phyloP scores from a whole-genome alignment of 352 stramenopile genomes.

The Elongisporangium anandrum region DNA sequence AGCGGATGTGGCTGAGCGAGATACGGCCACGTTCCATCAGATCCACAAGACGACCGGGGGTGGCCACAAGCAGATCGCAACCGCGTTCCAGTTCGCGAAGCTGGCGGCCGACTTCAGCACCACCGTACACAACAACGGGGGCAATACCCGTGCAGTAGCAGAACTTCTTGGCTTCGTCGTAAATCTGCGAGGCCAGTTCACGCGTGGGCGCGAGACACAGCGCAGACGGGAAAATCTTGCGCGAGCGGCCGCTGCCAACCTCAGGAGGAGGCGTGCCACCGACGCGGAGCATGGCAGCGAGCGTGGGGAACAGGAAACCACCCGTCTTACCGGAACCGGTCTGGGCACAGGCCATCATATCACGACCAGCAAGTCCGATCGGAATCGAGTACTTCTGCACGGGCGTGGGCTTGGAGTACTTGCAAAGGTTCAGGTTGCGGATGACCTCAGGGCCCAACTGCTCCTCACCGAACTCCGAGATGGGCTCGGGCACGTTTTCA shows the following conservation, averaged over 20 bases:
- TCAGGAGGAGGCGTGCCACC: constrained; percentile 51
- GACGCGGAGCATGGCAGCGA: constrained; percentile 93
- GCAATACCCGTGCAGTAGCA: constrained; percentile 95
- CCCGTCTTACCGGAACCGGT: constrained; percentile 97
- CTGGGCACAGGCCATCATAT: constrained; percentile 99
- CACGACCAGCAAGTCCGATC: constrained; percentile 90
- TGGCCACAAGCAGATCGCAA: constrained; percentile 97
- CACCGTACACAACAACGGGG: constrained; percentile 95
- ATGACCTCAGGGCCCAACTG: constrained; percentile 91
- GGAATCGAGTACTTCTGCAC: constrained; percentile 99
- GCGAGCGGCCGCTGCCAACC: constrained; percentile 46
- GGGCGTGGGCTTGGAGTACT: constrained; percentile 96
- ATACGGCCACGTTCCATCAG: constrained; percentile 94
- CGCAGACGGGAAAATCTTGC: constrained; percentile 89
- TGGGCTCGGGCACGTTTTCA: constrained; percentile 91
- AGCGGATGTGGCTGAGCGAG: constrained; percentile 86
- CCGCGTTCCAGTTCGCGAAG: constrained; percentile 84
- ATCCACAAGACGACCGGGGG: constrained; percentile 96
- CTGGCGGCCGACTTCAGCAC: constrained; percentile 88
- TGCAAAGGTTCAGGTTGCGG: constrained; percentile 89
- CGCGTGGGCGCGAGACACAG: constrained; percentile 94
- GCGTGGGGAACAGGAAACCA: constrained; percentile 96
- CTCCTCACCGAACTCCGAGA: constrained; percentile 86
- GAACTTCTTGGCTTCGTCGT: constrained; percentile 95
- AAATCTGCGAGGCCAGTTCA: constrained; percentile 95